Conservation (phyloP, 164 flowering plant genomes). For the Chloranthus sessilifolius region DNA sequence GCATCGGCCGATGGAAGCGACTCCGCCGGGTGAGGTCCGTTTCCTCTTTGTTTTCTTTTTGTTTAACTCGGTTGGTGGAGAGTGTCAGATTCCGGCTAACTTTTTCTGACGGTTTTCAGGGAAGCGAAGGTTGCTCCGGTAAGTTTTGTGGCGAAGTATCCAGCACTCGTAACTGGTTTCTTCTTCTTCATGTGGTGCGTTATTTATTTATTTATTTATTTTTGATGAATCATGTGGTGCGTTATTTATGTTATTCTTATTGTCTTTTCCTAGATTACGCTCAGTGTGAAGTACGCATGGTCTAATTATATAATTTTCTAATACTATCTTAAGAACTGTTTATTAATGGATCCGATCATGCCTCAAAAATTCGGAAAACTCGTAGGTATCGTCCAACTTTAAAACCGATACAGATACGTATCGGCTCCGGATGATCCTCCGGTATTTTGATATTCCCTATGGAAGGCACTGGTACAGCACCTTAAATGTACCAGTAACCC, state of each 20-base stretch:
- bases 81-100: conserved; percentile 14
- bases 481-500: too few relatives aligned
- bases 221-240: too few relatives aligned
- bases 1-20: conserved; percentile 61
- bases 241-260: too few relatives aligned
- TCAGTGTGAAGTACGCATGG: not conserved
- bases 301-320: too few relatives aligned
- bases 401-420: too few relatives aligned
- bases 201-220: not conserved
- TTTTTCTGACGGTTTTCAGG: conserved; percentile 33
- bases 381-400: too few relatives aligned
- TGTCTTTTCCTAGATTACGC: conserved; percentile 14
- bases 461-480: too few relatives aligned
- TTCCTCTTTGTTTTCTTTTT: conserved; percentile 16
- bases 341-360: too few relatives aligned
- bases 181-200: conserved; percentile 99
- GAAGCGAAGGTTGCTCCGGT: conserved; percentile 52
- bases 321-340: too few relatives aligned
- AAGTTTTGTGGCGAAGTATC: conserved; percentile 67
- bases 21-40: conserved; percentile 97
- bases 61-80: conserved; percentile 17
- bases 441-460: too few relatives aligned
- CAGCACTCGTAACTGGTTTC: conserved; percentile 78
- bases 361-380: too few relatives aligned
- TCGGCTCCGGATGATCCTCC: too few relatives aligned